Percentiles rank a stretch among this genome's conserved stretches.
Evolutionary conservation across 441 rosid genomes (phyloP).

Genomic region (Adansonia grandidieri): DNA sequence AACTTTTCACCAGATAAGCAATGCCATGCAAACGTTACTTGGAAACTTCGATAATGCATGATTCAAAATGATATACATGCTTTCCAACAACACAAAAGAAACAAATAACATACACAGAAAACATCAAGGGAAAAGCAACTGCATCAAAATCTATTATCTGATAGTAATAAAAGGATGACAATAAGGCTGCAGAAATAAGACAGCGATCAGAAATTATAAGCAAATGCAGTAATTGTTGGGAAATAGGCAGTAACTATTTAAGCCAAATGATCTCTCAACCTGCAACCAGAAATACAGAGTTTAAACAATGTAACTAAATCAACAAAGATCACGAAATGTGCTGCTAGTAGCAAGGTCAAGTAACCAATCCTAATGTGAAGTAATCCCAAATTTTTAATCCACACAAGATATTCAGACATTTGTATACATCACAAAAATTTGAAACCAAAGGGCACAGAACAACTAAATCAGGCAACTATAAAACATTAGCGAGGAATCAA

Average conservation of each 20-base stretch:
- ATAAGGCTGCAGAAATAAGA: not conserved
- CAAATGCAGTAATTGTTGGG: not conserved
- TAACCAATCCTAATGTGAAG: not conserved
- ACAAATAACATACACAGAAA: not conserved
- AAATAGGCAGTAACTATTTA: not conserved
- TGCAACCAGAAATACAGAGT: not conserved
- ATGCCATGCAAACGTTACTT: not conserved
- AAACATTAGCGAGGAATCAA: not conserved
- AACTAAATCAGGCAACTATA: not conserved
- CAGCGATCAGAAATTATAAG: not conserved
- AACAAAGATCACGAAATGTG: slow-evolving; percentile 2
- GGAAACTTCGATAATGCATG: not conserved
- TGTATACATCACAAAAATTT: no score
- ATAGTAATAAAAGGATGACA: not conserved
- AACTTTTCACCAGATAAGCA: not conserved
- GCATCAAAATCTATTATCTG: not conserved
- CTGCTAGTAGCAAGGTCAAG: slow-evolving; percentile 17
- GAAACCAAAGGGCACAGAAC: not conserved
- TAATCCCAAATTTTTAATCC: slow-evolving; percentile 11
- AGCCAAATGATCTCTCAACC: not conserved
- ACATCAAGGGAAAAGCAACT: not conserved
- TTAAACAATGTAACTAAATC: slow-evolving; percentile 3
- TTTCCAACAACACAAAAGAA: not conserved
- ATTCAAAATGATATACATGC: not conserved
- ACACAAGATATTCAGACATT: not conserved